A percentile compares a stretch with the other conserved stretches of the same genome.
These are phyloP conservation scores for Stenocarpella maydis DNA, from an alignment of 2,329 filamentous ascomycete genomes.

Conservation along the genomic window DNA sequence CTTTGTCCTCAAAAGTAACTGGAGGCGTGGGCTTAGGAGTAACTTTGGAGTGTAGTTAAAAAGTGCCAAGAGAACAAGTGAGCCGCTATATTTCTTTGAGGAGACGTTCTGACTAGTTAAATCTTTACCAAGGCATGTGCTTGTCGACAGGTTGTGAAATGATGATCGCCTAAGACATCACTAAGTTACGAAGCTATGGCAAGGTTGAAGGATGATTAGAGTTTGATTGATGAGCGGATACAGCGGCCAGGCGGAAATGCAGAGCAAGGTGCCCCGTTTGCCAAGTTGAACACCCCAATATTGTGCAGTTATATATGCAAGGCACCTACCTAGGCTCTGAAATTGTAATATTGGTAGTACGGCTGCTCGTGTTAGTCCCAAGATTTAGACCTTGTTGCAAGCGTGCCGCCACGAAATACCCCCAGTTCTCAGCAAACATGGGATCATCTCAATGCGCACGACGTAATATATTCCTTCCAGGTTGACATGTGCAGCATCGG, in stretches of 20 bases:
- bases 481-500: not conserved
- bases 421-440: not conserved
- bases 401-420: fast-evolving
- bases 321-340: too few relatives aligned
- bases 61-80: too few relatives aligned
- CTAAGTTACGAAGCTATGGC: not conserved
- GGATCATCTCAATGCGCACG: not conserved
- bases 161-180: not conserved
- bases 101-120: too few relatives aligned
- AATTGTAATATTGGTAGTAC: too few relatives aligned
- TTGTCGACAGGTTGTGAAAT: too few relatives aligned
- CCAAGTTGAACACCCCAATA: not conserved
- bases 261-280: not conserved
- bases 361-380: not conserved
- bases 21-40: too few relatives aligned
- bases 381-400: not conserved
- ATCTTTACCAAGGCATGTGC: too few relatives aligned
- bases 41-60: too few relatives aligned
- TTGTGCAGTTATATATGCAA: not conserved
- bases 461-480: not conserved
- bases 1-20: too few relatives aligned
- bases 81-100: too few relatives aligned
- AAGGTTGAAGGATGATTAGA: slow-evolving; percentile 2
- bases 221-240: slow-evolving; percentile 1
- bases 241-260: not conserved